phyloP scores from a whole-genome alignment of 805 yeast genomes.

The Candida ovalis region DNA sequence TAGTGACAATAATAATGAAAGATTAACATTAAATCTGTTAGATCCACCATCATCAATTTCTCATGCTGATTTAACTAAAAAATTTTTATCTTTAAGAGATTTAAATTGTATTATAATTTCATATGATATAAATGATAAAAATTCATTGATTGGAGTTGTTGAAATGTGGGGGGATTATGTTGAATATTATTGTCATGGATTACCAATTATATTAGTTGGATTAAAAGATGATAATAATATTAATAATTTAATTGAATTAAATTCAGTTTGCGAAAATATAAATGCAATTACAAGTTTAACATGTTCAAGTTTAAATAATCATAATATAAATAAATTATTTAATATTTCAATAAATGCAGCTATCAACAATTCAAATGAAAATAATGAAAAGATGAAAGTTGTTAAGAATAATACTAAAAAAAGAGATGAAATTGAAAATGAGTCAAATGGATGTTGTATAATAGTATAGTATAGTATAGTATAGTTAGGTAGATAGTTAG shows the following conservation, averaged over 20 bases:
- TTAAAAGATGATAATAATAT: constrained; percentile 52
- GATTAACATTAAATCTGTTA: background rate
- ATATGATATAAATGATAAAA: constrained; percentile 55
- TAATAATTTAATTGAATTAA: background rate
- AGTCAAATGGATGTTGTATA: no score
- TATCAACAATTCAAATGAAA: no score
- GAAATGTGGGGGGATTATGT: constrained; percentile 83
- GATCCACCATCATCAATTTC: constrained; percentile 1
- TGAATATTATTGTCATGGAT: constrained; percentile 68
- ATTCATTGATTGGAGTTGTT: constrained; percentile 58
- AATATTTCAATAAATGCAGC: no score
- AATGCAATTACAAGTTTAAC: no score
- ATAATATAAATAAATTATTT: no score
- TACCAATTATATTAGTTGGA: constrained; percentile 71
- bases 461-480: no score
- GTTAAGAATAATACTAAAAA: no score
- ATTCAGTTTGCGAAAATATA: background rate
- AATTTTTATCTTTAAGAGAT: constrained; percentile 29
- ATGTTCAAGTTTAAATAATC: no score
- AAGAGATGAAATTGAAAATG: no score
- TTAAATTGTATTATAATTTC: constrained; percentile 66
- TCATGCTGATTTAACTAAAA: background rate
- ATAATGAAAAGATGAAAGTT: no score
- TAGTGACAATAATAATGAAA: no score
- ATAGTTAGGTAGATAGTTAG: no score